Evolutionary conservation across 169 alveolate genomes (phyloP).

Genomic region (Babesia microti): DNA sequence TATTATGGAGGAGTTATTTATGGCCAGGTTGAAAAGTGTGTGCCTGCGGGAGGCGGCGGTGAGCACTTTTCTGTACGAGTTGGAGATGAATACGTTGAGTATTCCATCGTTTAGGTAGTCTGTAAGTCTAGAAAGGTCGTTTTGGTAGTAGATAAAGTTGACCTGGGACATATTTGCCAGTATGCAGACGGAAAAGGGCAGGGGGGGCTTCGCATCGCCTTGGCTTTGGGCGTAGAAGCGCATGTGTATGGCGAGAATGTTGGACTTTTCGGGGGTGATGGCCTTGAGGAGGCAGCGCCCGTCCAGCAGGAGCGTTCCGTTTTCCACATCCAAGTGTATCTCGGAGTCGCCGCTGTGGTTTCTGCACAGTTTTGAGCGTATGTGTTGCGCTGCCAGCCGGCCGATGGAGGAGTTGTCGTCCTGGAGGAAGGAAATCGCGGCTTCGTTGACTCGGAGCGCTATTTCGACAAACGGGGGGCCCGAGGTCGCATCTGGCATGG

Average conservation of each 20-base stretch:
- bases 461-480: too few relatives aligned
- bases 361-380: conserved; percentile 7
- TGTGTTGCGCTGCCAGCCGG: conserved; percentile 18
- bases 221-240: conserved; percentile 1
- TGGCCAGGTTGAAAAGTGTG: conserved; percentile 41
- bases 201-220: too few relatives aligned
- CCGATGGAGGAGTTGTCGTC: conserved; percentile 18
- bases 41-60: conserved; percentile 61
- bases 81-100: conserved; percentile 62
- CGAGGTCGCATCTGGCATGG: too few relatives aligned
- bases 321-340: conserved; percentile 14
- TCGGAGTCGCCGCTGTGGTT: conserved; percentile 17
- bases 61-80: conserved; percentile 66
- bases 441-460: too few relatives aligned
- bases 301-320: conserved; percentile 26
- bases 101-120: conserved; percentile 71
- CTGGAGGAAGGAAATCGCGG: conserved; percentile 31
- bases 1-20: conserved; percentile 45
- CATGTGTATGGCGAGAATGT: background rate
- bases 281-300: conserved; percentile 28
- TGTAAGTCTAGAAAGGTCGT: conserved; percentile 57
- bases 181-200: conserved; percentile 46
- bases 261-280: conserved; percentile 11
- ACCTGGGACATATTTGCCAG: conserved; percentile 46
- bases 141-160: conserved; percentile 56